These are phyloP conservation scores for Diaporthe helianthi DNA, from an alignment of 2,329 filamentous ascomycete species.

Conservation along the genomic window DNA sequence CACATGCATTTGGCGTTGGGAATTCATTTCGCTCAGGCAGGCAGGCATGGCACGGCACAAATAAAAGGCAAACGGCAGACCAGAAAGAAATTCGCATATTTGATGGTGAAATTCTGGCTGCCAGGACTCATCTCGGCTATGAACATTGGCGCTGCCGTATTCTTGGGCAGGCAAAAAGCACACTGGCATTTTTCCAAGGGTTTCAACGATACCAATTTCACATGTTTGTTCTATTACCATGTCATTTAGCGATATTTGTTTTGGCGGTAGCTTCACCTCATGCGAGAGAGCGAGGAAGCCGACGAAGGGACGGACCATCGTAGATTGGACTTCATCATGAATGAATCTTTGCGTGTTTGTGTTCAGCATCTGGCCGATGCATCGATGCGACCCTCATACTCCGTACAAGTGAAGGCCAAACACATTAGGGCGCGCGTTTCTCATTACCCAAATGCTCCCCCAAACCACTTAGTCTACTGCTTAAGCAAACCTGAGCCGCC, in stretches of 20 bases:
- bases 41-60: constrained; percentile 23
- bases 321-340: not conserved
- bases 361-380: no score
- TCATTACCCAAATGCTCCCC: not conserved
- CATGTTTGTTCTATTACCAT: constrained; percentile 8
- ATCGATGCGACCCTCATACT: not conserved
- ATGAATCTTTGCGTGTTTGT: not conserved
- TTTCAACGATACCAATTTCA: constrained; percentile 19
- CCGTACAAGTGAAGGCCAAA: not conserved
- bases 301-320: not conserved
- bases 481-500: not conserved
- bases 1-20: constrained; percentile 22
- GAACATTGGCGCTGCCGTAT: not conserved
- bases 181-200: constrained; percentile 4
- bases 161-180: not conserved
- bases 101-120: not conserved
- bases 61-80: not conserved
- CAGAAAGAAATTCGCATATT: constrained; percentile 15
- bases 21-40: constrained; percentile 10
- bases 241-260: not conserved
- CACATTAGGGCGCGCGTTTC: not conserved
- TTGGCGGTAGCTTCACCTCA: not conserved
- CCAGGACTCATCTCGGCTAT: not conserved
- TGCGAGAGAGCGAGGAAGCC: not conserved
- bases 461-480: not conserved